Conservation (phyloP, 164 flowering plant species). For the Berberis vulgaris region DNA sequence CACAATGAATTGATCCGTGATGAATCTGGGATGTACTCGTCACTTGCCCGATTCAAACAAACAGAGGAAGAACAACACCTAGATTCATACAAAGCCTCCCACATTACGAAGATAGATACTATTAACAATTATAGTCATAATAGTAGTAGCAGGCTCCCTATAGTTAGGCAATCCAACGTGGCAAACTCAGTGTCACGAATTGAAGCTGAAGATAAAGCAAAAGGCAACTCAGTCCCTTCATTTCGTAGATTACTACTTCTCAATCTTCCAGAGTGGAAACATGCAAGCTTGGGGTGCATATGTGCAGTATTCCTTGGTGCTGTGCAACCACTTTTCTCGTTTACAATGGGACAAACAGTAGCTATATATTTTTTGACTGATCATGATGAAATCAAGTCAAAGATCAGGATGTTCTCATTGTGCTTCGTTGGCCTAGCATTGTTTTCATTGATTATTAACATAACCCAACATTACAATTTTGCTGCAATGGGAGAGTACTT, state of each 20-base stretch:
- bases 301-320: background rate
- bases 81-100: background rate
- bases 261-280: slow-evolving; percentile 1
- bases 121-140: background rate
- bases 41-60: background rate
- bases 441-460: background rate
- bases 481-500: background rate
- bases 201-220: background rate
- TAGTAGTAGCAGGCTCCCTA: background rate
- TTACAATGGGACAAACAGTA: background rate
- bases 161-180: background rate
- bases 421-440: background rate
- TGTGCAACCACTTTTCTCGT: background rate
- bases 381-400: background rate
- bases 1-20: background rate
- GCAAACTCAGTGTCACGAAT: background rate
- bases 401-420: background rate
- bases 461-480: background rate
- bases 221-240: background rate
- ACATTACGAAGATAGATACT: background rate
- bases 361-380: background rate
- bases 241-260: slow-evolving; percentile 1
- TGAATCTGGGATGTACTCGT: background rate
- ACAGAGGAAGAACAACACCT: background rate
- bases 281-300: slow-evolving; percentile 1